A percentile compares a stretch with the other conserved stretches of the same genome.
phyloP scores from a whole-genome alignment of 2,329 filamentous ascomycete genomes.

The Penicillium aurantiogriseum region DNA sequence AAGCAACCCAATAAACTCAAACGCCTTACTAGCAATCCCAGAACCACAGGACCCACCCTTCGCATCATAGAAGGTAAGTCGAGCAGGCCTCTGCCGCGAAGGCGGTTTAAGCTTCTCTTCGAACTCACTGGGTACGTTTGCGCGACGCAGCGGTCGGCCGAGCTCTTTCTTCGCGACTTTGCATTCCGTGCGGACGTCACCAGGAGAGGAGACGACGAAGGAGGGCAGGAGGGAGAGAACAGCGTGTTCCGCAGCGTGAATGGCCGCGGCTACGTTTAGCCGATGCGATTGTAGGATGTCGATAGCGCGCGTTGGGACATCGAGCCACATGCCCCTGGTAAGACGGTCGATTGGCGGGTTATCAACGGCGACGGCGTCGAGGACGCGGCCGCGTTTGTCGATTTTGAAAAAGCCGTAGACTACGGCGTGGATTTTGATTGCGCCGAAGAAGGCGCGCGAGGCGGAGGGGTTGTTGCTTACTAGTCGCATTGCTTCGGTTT shows the following conservation, averaged over 20 bases:
- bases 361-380: constrained; percentile 90
- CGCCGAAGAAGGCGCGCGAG: constrained; percentile 77
- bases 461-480: constrained; percentile 57
- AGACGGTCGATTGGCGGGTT: constrained; percentile 85
- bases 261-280: constrained; percentile 81
- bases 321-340: constrained; percentile 92
- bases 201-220: constrained; percentile 84
- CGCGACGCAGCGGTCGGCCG: constrained; percentile 52
- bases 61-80: constrained; percentile 91
- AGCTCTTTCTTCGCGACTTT: constrained; percentile 89
- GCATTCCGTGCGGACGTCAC: constrained; percentile 91
- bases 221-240: constrained; percentile 83
- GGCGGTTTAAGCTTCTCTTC: constrained; percentile 32
- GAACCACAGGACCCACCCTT: constrained; percentile 82
- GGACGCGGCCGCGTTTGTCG: constrained; percentile 78
- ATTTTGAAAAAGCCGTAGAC: constrained; percentile 98
- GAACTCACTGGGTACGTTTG: constrained; percentile 22
- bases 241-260: constrained; percentile 93
- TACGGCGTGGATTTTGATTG: constrained; percentile 79
- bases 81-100: constrained; percentile 74
- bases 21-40: constrained; percentile 88
- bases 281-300: constrained; percentile 71
- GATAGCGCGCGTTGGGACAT: constrained; percentile 76
- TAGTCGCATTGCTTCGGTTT: constrained; percentile 80
- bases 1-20: constrained; percentile 83